These are phyloP conservation scores for Torrubiella hemipterigena DNA, from an alignment of 2,329 filamentous ascomycete species.

Conservation along the genomic window DNA sequence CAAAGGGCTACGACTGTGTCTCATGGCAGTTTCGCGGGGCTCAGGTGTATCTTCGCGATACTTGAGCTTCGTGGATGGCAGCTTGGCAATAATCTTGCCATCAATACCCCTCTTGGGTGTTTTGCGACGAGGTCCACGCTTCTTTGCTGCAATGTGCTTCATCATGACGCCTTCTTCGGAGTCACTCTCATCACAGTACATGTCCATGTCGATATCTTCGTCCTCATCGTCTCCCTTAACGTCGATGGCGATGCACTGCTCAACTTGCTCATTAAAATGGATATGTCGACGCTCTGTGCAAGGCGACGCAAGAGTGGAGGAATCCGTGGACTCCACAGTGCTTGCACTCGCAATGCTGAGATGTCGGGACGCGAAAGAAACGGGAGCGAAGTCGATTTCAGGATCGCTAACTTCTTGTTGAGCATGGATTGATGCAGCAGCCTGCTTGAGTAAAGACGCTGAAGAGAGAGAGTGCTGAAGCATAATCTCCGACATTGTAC, in stretches of 20 bases:
- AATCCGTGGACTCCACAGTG: conserved; percentile 49
- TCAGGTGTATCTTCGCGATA: conserved; percentile 70
- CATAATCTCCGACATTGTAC: conserved; percentile 92
- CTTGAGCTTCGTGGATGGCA: conserved; percentile 81
- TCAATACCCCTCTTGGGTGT: conserved; percentile 40
- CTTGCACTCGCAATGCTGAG: conserved; percentile 52
- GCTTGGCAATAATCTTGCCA: conserved; percentile 76
- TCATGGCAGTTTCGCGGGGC: conserved; percentile 47
- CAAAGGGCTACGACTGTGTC: conserved; percentile 43
- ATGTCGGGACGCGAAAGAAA: conserved; percentile 49
- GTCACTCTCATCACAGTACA: conserved; percentile 46
- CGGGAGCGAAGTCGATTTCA: conserved; percentile 47
- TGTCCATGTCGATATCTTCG: conserved; percentile 47
- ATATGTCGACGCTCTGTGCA: conserved; percentile 70
- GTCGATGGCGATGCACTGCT: conserved; percentile 91
- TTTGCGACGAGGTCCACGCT: conserved; percentile 40
- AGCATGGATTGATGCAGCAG: conserved; percentile 73
- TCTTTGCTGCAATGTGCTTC: conserved; percentile 50
- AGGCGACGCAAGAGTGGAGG: conserved; percentile 57
- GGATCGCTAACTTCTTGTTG: conserved; percentile 37
- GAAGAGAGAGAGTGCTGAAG: conserved; percentile 79
- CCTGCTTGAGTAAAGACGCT: conserved; percentile 81
- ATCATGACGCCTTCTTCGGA: conserved; percentile 79
- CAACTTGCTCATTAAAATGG: conserved; percentile 91
- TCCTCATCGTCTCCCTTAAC: conserved; percentile 69